Evolutionary conservation across 768 basidiomycete species (phyloP).

Genomic region (Hypholoma sublateritium): DNA sequence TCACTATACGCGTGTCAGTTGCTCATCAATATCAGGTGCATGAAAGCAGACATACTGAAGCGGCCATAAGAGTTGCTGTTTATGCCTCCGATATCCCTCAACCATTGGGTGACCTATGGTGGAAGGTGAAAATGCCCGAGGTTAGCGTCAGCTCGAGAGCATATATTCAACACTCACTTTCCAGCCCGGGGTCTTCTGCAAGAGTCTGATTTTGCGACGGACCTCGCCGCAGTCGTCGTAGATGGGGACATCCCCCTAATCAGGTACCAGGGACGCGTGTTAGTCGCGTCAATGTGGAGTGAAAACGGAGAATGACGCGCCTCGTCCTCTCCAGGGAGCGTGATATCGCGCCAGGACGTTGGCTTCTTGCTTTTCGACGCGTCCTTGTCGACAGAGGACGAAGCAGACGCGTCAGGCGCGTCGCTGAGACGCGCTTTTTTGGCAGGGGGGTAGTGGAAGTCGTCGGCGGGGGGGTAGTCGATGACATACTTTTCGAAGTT

Average conservation of each 20-base stretch:
- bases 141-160: background rate
- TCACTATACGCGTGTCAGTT: conserved; percentile 30
- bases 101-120: conserved; percentile 41
- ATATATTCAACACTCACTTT: conserved; percentile 30
- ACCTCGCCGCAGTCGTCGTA: conserved; percentile 46
- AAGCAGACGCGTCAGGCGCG: conserved; percentile 15
- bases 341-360: conserved; percentile 36
- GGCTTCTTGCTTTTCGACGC: background rate
- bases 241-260: conserved; percentile 15
- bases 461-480: background rate
- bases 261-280: background rate
- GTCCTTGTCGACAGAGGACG: conserved; percentile 14
- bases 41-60: conserved; percentile 36
- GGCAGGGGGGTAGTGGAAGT: conserved; percentile 7
- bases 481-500: conserved; percentile 8
- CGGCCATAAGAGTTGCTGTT: conserved; percentile 44
- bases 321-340: conserved; percentile 41
- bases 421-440: conserved; percentile 17
- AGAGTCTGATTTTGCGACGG: conserved; percentile 40
- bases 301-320: conserved; percentile 18
- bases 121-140: background rate
- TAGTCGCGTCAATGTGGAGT: background rate
- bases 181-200: conserved; percentile 40
- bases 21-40: background rate
- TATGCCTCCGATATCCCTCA: conserved; percentile 44